Evolutionary conservation across 208 protist genomes (phyloP), one percentile per base, ranked within the genome.

Genomic region (Strigomonas culicis): DNA sequence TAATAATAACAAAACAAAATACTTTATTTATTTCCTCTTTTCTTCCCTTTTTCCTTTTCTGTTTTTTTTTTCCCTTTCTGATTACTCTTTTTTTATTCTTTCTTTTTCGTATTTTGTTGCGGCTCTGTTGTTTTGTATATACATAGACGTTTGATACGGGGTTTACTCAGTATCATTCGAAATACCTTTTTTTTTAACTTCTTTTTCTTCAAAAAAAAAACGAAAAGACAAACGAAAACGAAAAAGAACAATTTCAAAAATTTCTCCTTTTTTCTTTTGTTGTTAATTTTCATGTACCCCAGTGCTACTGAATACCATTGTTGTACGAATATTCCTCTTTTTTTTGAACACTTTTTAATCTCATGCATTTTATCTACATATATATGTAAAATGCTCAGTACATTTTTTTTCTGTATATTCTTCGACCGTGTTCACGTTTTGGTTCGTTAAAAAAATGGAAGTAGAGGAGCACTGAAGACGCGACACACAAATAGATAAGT

Each of bases 81-180:
- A 11, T 41, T 39, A 4, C 7, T 39, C 58, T 67, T 43, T 75
- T 59, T 34, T 56, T 27, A 57, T 19, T 27, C 59, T 28, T 46
- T 70, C 57, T 19, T 43, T 41, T 62, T 63, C 32, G 1, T 1
- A 30, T 36, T 2, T 50, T n/a, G n/a, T 27, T 32, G 52, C 41
- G 52, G 3, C 24, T 11, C 10, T 25, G 6, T 62, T 62, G 13
- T 49, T 50, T 62, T 32, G 15, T 75, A 1, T 46, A 55, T 55
- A 24, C 13, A n/a, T n/a, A n/a, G n/a, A n/a, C n/a, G n/a, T n/a
- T n/a, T n/a, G n/a, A n/a, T n/a, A n/a, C n/a, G n/a, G n/a, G n/a
- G n/a, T n/a, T n/a, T n/a, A n/a, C n/a, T n/a, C n/a, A n/a, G n/a
- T n/a, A n/a, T n/a, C 19, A 47, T 21, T 47, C 19, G 41, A 47